phyloP scores from a whole-genome alignment of 2,329 filamentous ascomycete genomes.

The Niveomyces coronatus region DNA sequence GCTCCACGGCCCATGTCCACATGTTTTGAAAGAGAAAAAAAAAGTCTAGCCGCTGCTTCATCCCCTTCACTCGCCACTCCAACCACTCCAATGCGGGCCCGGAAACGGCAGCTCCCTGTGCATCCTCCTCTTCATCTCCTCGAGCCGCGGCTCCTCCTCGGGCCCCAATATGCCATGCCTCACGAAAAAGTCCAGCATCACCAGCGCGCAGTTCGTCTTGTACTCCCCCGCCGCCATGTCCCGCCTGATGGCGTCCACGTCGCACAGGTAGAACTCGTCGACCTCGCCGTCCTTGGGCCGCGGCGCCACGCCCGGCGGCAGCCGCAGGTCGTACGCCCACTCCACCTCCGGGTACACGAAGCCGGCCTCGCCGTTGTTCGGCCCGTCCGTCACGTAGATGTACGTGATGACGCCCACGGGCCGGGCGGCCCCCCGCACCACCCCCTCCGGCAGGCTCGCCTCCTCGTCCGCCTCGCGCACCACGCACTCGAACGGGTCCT shows the following conservation, averaged over 20 bases:
- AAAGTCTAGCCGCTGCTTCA: no score
- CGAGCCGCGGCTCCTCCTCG: constrained; percentile 69
- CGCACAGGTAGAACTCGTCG: constrained; percentile 69
- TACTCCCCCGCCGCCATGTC: constrained; percentile 65
- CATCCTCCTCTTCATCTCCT: constrained; percentile 64
- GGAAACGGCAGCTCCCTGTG: constrained; percentile 77
- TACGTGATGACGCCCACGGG: constrained; percentile 69
- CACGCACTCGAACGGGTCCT: constrained; percentile 70
- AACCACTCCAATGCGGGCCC: constrained; percentile 43
- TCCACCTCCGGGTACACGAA: constrained; percentile 85
- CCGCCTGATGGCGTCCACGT: constrained; percentile 62
- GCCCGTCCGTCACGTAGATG: constrained; percentile 65
- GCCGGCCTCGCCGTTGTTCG: constrained; percentile 69
- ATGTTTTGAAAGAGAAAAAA: no score
- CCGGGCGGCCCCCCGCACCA: constrained; percentile 52
- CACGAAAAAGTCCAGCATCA: constrained; percentile 83
- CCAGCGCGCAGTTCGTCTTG: constrained; percentile 84
- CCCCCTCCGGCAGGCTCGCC: constrained; percentile 61
- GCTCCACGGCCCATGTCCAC: no score
- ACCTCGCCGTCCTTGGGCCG: constrained; percentile 83
- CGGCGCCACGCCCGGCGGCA: constrained; percentile 57
- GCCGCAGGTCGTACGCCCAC: constrained; percentile 81
- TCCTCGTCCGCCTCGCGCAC: constrained; percentile 85
- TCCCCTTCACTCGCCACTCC: constrained; percentile 14
- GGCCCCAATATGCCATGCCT: constrained; percentile 69